phyloP scores from a whole-genome alignment of 192 early-diverging fungal genomes.

The Phlyctochytrium planicorne region DNA sequence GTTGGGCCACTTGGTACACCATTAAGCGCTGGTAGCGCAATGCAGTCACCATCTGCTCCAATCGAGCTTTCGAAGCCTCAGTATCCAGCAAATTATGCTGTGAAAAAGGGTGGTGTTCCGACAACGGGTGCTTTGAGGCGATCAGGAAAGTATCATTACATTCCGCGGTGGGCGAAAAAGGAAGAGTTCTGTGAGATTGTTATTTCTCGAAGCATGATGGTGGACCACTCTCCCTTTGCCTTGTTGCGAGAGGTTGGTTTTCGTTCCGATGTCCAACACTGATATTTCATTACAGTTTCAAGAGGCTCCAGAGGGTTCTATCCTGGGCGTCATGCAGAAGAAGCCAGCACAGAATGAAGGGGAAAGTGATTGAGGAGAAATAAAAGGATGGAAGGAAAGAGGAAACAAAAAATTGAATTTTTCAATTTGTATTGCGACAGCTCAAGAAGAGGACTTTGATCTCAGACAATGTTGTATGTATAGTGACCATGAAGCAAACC shows the following conservation, averaged over 20 bases:
- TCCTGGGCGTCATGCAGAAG: neutral
- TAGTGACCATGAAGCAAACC: no score
- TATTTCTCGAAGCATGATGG: constrained; percentile 20
- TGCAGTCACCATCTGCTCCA: no score
- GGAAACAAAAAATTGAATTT: no score
- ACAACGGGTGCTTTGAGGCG: neutral
- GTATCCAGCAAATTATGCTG: neutral
- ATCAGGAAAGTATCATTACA: constrained; percentile 24
- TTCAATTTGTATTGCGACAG: no score
- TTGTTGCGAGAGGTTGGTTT: constrained; percentile 9
- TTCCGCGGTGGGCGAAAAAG: constrained; percentile 26
- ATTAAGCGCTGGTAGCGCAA: no score
- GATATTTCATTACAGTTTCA: neutral
- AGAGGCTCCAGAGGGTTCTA: neutral
- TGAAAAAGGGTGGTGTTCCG: neutral
- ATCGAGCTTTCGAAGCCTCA: neutral
- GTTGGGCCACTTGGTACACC: no score
- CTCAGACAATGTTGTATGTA: no score
- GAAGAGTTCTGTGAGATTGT: constrained; percentile 31
- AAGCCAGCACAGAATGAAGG: neutral
- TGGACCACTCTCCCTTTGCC: constrained; percentile 25
- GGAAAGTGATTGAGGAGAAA: neutral
- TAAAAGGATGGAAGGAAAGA: no score
- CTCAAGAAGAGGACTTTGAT: no score
- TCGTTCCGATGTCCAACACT: neutral